Evolutionary conservation across 106 monocot species (phyloP), one percentile per base, ranked within the genome.

Genomic region (Hemerocallis citrina): DNA sequence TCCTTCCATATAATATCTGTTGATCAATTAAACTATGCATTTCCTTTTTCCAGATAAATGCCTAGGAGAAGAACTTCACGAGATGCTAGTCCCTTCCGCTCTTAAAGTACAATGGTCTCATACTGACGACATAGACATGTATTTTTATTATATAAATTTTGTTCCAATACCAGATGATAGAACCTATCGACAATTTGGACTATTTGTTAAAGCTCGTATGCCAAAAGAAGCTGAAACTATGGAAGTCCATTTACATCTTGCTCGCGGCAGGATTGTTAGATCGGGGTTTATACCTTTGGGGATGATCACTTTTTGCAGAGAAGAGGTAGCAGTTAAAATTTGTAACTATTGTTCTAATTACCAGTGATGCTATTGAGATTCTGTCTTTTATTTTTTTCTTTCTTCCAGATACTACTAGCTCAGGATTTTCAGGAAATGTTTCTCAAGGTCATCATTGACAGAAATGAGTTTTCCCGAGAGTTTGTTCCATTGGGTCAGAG

Each of bases 191-290:
- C 65, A 35, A 57, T 98, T 98, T 77, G 84, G 88, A 69, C 75
- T 98, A 58, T 74, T 98, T 61, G 43, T 92, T 14, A 78, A 68
- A 67, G 34, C 17, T 66, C 68, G 70, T 65, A 76, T 98, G 62
- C 88, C 98, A 27, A 57, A 85, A 52, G 98, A 98, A 75, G 88
- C 87, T 64, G 82, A 85, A 68, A 69, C 43, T 4, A 75, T 92
- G 79, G 54, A 88, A 70, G 82, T 98, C 75, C 88, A 88, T 75
- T 84, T 98, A 66, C 92, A 92, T 88, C 85, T 98, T 56, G 46
- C 84, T 74, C 88, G 72, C 68, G 74, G 79, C 71, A 87, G 98
- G 72, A 82, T 88, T 73, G 98, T 92, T 33, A 82, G 82, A 66
- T 65, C 85, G 36, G 58, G 66, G 7, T 55, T 98, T 70, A 33